These are phyloP conservation scores for Tilletia caries DNA, from an alignment of 1,284 basidiomycete genomes.

Conservation along the genomic window DNA sequence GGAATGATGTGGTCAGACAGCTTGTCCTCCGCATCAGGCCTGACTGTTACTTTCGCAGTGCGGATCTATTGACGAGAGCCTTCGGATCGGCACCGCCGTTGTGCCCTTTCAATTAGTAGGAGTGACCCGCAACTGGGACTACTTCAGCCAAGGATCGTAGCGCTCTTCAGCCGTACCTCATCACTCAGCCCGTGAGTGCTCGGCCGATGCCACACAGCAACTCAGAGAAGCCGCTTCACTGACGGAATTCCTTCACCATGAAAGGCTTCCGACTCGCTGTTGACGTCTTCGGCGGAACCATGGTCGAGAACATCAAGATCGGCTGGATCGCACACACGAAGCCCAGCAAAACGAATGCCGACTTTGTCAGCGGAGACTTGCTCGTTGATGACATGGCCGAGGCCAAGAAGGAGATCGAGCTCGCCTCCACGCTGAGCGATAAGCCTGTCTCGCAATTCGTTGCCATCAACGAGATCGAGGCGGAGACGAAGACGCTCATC, in stretches of 20 bases:
- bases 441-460: not conserved
- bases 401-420: not conserved
- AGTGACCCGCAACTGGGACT: slow-evolving; percentile 73
- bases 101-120: slow-evolving; percentile 68
- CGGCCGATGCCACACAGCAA: too few species aligned
- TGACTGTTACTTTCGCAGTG: too few species aligned
- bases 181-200: slow-evolving; percentile 63
- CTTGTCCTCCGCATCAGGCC: too few species aligned
- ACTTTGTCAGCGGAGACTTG: slow-evolving; percentile 2
- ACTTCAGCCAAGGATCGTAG: slow-evolving; percentile 50
- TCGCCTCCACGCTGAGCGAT: not conserved
- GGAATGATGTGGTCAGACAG: too few species aligned
- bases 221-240: too few species aligned
- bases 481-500: not conserved
- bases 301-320: not conserved
- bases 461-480: not conserved
- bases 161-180: slow-evolving; percentile 61
- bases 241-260: not conserved
- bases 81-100: slow-evolving; percentile 70
- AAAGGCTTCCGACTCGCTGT: not conserved
- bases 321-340: not conserved
- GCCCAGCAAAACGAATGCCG: not conserved
- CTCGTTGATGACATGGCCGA: not conserved
- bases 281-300: not conserved
- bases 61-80: slow-evolving; percentile 65